Evolutionary conservation across 257 asterid genomes (phyloP).

Genomic region (Gentiana dahurica): DNA sequence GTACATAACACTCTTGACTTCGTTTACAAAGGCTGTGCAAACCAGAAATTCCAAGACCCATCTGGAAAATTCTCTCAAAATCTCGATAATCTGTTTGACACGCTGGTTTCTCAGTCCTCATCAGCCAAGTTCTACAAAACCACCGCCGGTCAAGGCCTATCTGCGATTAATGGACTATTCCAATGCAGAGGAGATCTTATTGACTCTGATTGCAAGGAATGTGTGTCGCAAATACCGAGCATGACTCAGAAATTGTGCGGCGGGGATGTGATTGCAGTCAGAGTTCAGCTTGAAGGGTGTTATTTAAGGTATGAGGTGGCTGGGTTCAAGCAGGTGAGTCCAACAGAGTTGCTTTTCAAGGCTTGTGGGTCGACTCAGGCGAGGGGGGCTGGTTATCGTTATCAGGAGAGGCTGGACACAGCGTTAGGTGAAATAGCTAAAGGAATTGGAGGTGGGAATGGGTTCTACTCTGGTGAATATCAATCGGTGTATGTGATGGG

Average conservation of each 20-base stretch:
- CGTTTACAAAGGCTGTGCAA: slow-evolving; percentile 84
- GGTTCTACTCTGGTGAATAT: slow-evolving; percentile 62
- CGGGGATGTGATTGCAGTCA: slow-evolving; percentile 42
- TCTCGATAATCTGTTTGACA: slow-evolving; percentile 30
- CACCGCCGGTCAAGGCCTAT: slow-evolving; percentile 30
- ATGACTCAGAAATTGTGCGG: slow-evolving; percentile 42
- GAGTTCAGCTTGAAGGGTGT: slow-evolving; percentile 67
- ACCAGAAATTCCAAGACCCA: slow-evolving; percentile 45
- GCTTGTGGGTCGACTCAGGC: slow-evolving; percentile 61
- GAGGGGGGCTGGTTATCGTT: slow-evolving; percentile 59
- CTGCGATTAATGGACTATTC: slow-evolving; percentile 46
- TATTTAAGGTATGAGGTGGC: slow-evolving; percentile 44
- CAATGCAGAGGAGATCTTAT: slow-evolving; percentile 90
- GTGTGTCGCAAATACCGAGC: slow-evolving; percentile 32
- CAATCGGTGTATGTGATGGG: slow-evolving; percentile 67
- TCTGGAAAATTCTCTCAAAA: slow-evolving; percentile 32
- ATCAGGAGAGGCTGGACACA: slow-evolving; percentile 36
- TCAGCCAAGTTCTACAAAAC: slow-evolving; percentile 50
- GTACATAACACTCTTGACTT: slow-evolving; percentile 34
- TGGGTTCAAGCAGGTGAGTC: slow-evolving; percentile 39
- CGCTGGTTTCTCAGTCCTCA: slow-evolving; percentile 48
- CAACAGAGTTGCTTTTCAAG: slow-evolving; percentile 48
- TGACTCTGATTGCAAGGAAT: slow-evolving; percentile 29
- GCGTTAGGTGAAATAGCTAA: slow-evolving; percentile 55
- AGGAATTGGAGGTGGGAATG: slow-evolving; percentile 33